phyloP scores from a whole-genome alignment of 139 green algal species.

The Micractinium conductrix region DNA sequence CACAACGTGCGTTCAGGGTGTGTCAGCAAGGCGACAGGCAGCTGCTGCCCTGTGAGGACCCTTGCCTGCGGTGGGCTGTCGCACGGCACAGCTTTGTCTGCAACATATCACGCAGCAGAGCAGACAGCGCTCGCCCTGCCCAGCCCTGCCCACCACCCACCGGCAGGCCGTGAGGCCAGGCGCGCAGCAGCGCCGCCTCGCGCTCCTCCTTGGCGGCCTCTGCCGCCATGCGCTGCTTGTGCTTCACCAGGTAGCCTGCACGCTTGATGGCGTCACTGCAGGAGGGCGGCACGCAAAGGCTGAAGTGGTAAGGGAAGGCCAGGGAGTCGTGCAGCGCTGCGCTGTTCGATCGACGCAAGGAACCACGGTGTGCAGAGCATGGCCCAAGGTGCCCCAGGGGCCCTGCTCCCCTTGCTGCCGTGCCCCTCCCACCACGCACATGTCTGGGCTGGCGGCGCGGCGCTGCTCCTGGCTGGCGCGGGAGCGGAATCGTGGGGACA shows the following conservation, averaged over 20 bases:
- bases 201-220: neutral
- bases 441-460: conserved; percentile 1
- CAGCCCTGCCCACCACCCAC: neutral
- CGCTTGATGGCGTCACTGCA: conserved; percentile 4
- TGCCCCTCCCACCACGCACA: conserved; percentile 1
- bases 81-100: neutral
- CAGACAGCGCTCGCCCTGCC: neutral
- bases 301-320: neutral
- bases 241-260: neutral
- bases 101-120: neutral
- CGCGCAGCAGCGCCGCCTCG: neutral
- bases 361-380: neutral
- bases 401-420: neutral
- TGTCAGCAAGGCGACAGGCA: neutral
- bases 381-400: neutral
- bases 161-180: conserved; percentile 27
- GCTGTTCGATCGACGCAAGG: neutral
- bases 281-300: neutral
- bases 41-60: neutral
- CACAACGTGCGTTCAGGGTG: neutral
- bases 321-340: neutral
- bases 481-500: neutral
- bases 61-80: neutral
- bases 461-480: conserved; percentile 4
- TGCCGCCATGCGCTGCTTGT: neutral